Conservation (phyloP, 768 basidiomycete genomes). For the Dacryopinax primogenitus region DNA sequence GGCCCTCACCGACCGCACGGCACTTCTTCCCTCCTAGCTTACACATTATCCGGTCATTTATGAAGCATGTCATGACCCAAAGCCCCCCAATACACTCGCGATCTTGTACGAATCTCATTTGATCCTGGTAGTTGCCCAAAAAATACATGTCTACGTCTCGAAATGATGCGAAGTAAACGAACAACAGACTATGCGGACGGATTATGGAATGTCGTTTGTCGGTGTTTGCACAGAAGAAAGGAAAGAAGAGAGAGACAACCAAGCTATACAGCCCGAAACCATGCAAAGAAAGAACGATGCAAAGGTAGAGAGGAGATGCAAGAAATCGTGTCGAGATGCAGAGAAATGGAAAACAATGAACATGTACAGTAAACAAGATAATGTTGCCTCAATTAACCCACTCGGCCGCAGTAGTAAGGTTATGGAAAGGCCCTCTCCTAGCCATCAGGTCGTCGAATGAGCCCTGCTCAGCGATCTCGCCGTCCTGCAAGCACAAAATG, state of each 20-base stretch:
- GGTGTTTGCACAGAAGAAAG: background rate
- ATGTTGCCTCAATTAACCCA: conserved; percentile 29
- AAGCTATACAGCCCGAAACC: background rate
- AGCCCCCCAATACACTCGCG: background rate
- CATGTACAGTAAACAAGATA: background rate
- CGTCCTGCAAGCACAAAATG: conserved; percentile 68
- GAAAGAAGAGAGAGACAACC: no score
- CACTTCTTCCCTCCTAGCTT: no score
- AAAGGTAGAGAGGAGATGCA: background rate
- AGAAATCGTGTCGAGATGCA: background rate
- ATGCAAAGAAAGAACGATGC: background rate
- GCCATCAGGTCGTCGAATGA: conserved; percentile 57
- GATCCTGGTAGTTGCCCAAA: background rate
- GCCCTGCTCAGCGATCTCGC: conserved; percentile 65
- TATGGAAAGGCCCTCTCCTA: conserved; percentile 57
- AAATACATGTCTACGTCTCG: background rate
- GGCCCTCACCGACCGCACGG: no score
- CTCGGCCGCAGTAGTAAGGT: conserved; percentile 67
- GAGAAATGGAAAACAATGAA: background rate
- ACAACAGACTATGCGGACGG: background rate
- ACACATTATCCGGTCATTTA: no score
- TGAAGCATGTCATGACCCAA: no score
- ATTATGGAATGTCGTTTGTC: background rate
- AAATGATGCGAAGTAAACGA: background rate
- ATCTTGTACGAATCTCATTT: background rate